These are phyloP conservation scores for Dysphania ambrosioides DNA, from an alignment of 148 eudicot genomes.

Conservation along the genomic window DNA sequence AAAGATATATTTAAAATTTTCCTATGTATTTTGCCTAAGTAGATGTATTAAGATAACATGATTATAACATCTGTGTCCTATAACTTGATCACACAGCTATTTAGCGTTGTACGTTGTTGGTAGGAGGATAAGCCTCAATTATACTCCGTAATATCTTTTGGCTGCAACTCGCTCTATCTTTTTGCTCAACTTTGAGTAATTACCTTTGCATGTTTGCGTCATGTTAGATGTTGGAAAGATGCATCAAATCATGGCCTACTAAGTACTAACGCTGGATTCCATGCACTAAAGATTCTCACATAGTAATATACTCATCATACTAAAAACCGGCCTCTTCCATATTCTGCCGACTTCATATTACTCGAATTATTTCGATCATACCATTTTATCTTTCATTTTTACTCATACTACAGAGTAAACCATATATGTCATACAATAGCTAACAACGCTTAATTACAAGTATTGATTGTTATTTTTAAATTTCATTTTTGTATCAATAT, in stretches of 20 bases:
- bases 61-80: neutral
- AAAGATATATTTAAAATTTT: too few relatives aligned
- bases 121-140: neutral
- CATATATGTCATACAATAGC: too few relatives aligned
- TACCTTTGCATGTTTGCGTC: slow-evolving; percentile 22
- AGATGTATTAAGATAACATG: neutral
- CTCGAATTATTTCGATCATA: too few relatives aligned
- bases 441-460: too few relatives aligned
- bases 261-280: neutral
- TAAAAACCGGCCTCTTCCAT: neutral
- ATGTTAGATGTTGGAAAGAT: slow-evolving; percentile 29
- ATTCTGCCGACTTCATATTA: too few relatives aligned
- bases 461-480: too few relatives aligned
- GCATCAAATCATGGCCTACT: slow-evolving; percentile 16
- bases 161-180: too few relatives aligned
- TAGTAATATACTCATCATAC: neutral
- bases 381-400: too few relatives aligned
- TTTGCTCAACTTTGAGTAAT: slow-evolving; percentile 4
- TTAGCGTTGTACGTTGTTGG: neutral
- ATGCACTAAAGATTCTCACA: neutral
- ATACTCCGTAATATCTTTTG: neutral
- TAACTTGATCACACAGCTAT: neutral
- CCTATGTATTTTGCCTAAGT: too few relatives aligned
- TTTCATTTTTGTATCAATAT: too few relatives aligned
- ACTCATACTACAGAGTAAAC: too few relatives aligned